Evolutionary conservation across 129 eudicot species (phyloP).

Genomic region (Chrysanthemum makinoi): DNA sequence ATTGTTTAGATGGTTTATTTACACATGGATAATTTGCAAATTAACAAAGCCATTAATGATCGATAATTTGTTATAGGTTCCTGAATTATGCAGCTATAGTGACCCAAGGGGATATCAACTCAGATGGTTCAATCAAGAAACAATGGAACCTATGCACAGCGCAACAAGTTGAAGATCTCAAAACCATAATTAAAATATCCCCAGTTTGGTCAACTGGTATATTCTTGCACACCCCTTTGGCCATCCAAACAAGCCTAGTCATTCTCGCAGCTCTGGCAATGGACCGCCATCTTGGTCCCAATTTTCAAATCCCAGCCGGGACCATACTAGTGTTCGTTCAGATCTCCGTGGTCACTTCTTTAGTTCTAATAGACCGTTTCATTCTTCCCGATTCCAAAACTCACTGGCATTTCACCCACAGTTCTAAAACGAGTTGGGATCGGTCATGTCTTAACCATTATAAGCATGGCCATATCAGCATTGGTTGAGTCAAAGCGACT

Average conservation of each 20-base stretch:
- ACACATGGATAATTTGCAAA: no score
- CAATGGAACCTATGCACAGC: constrained; percentile 49
- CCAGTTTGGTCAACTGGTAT: constrained; percentile 57
- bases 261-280: constrained; percentile 64
- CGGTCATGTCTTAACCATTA: constrained; percentile 51
- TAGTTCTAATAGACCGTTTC: constrained; percentile 34
- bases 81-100: constrained; percentile 43
- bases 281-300: constrained; percentile 45
- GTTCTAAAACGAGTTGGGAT: constrained; percentile 55
- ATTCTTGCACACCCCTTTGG: constrained; percentile 48
- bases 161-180: constrained; percentile 59
- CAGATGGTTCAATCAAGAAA: constrained; percentile 24
- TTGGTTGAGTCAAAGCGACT: constrained; percentile 60
- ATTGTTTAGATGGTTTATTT: no score
- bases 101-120: constrained; percentile 15
- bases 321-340: constrained; percentile 42
- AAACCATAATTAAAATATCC: constrained; percentile 38
- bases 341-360: constrained; percentile 35
- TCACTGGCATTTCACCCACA: constrained; percentile 30
- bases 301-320: constrained; percentile 54
- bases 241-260: constrained; percentile 39
- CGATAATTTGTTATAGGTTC: constrained; percentile 15
- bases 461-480: constrained; percentile 65
- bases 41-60: no score
- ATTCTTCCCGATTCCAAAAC: constrained; percentile 38